Conservation (phyloP, 768 basidiomycete genomes). For the Tephrocybe sp. region DNA sequence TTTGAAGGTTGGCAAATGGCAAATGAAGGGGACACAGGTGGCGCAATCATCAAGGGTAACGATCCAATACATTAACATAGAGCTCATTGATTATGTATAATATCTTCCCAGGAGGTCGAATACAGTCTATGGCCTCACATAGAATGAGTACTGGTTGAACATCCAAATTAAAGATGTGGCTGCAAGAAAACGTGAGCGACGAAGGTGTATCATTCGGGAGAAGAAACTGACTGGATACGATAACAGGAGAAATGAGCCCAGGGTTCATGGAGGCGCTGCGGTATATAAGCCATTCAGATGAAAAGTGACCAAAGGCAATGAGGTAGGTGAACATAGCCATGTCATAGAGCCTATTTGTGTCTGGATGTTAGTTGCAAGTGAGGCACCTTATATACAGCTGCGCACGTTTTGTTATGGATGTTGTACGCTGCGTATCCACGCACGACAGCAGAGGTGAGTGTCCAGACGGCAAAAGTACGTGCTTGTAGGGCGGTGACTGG, state of each 20-base stretch:
- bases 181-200: conserved; percentile 27
- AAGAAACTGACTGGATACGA: conserved; percentile 77
- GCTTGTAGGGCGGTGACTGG: conserved; percentile 86
- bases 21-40: background rate
- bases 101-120: too few species aligned
- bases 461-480: conserved; percentile 92
- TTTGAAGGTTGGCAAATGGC: too few species aligned
- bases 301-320: conserved; percentile 89
- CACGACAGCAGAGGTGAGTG: conserved; percentile 79
- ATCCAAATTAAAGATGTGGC: conserved; percentile 81
- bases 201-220: background rate
- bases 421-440: conserved; percentile 89
- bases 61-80: too few species aligned
- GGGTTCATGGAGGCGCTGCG: conserved; percentile 63
- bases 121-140: conserved; percentile 44
- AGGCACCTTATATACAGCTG: conserved; percentile 14
- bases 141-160: conserved; percentile 79
- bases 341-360: conserved; percentile 74
- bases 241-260: conserved; percentile 68
- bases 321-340: conserved; percentile 87
- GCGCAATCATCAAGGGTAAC: background rate
- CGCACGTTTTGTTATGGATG: conserved; percentile 79
- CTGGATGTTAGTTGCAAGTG: too few species aligned
- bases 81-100: too few species aligned
- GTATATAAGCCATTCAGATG: conserved; percentile 83